These are phyloP conservation scores for Trichosporon sp. DNA, from an alignment of 1,284 basidiomycete species.

Conservation along the genomic window DNA sequence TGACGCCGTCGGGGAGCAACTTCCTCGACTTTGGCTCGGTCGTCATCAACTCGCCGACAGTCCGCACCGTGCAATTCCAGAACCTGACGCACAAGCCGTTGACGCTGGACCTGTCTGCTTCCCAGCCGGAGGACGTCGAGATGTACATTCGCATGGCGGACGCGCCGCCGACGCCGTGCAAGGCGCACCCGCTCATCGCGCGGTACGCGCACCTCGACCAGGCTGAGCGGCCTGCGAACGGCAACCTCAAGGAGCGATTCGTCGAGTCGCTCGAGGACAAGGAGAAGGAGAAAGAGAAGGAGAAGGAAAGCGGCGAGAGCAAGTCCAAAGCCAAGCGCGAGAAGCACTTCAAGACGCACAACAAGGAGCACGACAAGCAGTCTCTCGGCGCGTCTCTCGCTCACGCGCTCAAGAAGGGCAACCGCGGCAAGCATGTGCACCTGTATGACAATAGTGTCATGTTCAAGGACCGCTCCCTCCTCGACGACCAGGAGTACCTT, in stretches of 20 bases:
- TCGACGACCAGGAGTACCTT: constrained; percentile 51
- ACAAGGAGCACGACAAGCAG: constrained; percentile 23
- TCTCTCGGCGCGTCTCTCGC: constrained; percentile 32
- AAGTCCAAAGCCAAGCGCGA: constrained; percentile 19
- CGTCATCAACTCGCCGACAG: constrained; percentile 51
- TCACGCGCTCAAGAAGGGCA: constrained; percentile 51
- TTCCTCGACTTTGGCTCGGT: constrained; percentile 55
- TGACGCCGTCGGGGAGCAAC: constrained; percentile 53
- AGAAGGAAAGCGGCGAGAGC: constrained; percentile 11
- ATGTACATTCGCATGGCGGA: constrained; percentile 50
- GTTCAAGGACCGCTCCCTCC: constrained; percentile 52
- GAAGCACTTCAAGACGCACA: constrained; percentile 10
- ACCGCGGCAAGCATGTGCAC: constrained; percentile 51
- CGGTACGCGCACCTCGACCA: background rate
- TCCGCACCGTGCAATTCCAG: constrained; percentile 52
- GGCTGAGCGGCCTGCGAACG: constrained; percentile 12
- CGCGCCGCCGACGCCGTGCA: constrained; percentile 14
- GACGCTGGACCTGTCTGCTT: constrained; percentile 51
- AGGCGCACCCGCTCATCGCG: background rate
- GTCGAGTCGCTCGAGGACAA: constrained; percentile 51
- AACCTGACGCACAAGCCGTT: constrained; percentile 48
- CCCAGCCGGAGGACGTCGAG: constrained; percentile 53
- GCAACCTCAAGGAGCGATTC: constrained; percentile 51
- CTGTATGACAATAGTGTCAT: constrained; percentile 50
- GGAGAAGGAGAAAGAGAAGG: constrained; percentile 23